Base-by-base conservation (phyloP, 306 rosid species). In the Prunus persica region DNA sequence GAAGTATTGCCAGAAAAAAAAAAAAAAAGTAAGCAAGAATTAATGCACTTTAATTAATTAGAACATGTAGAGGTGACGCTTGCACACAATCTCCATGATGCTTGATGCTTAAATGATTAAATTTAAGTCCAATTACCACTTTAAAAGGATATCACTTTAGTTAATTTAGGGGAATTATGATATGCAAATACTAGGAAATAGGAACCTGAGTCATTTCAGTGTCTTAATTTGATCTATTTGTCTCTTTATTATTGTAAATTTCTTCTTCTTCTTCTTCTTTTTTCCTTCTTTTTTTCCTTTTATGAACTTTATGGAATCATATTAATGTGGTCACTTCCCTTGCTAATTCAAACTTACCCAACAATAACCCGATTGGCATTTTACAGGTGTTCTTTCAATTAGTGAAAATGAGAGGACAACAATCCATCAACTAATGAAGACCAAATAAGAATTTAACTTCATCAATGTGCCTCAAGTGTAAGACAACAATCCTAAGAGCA, bases 21-120 rank as follows among this genome's bases (percentile, higher is more conserved):
- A 9, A 25, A 12, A 47, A 51, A 52, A 49, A 61, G 18, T n/a
- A 28, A 51, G 51, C 8, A 22, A 15, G 13, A 10, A 51, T 18
- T 47, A 16, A 8, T 8, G 9, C 16, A 8, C 69, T 73, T 27
- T 60, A 20, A 18, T 22, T 11, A 11, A 61, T 50, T 34, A 30
- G 64, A 75, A 75, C 34, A 65, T 52, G 62, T 65, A 1, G 47
- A 14, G 24, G 30, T 63, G 71, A 62, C 64, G 72, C 63, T 74
- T 65, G 18, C 62, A 62, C 67, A 70, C 77, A 73, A 30, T 47
- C 57, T 43, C 57, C 38, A 45, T 43, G 77, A 74, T 28, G 62
- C 49, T 6, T 20, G 20, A 15, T 67, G 56, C 24, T 45, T 67
- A 13, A 16, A 51, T 51, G 8, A 3, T 10, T 6, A 38, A 34